These are phyloP conservation scores for Penicillium egyptiacum DNA, from an alignment of 495 filamentous ascomycete species.

Conservation along the genomic window DNA sequence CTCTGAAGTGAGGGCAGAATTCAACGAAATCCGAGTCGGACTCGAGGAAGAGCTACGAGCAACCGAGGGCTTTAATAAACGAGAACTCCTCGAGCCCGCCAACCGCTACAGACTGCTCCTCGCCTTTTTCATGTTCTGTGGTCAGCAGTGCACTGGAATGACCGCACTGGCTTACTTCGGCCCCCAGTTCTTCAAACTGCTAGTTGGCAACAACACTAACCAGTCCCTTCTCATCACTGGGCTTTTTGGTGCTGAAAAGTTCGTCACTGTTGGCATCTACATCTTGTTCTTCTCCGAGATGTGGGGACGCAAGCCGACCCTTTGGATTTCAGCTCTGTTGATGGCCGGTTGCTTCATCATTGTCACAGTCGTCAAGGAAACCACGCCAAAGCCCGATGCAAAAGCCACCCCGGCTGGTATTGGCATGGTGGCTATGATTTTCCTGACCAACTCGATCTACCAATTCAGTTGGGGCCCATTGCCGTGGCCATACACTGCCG, in stretches of 20 bases:
- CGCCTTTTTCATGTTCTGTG: slow-evolving; percentile 40
- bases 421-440: slow-evolving; percentile 51
- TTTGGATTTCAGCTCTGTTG: slow-evolving; percentile 51
- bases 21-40: slow-evolving; percentile 45
- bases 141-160: slow-evolving; percentile 45
- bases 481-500: slow-evolving; percentile 51
- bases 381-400: slow-evolving; percentile 31
- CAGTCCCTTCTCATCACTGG: slow-evolving; percentile 46
- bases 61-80: slow-evolving; percentile 47
- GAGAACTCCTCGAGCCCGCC: slow-evolving; percentile 42
- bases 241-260: slow-evolving; percentile 53
- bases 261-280: slow-evolving; percentile 44
- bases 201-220: slow-evolving; percentile 42
- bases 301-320: slow-evolving; percentile 54
- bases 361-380: slow-evolving; percentile 43
- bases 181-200: slow-evolving; percentile 49
- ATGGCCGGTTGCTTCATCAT: slow-evolving; percentile 53
- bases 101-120: slow-evolving; percentile 45
- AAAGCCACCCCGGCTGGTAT: slow-evolving; percentile 40
- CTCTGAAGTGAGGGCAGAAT: slow-evolving; percentile 42
- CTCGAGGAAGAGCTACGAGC: slow-evolving; percentile 43
- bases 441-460: slow-evolving; percentile 46
- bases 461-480: slow-evolving; percentile 55
- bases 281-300: slow-evolving; percentile 54
- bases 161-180: slow-evolving; percentile 48